These are phyloP conservation scores for Collybia mongolica DNA, from an alignment of 768 basidiomycete species.

Conservation along the genomic window DNA sequence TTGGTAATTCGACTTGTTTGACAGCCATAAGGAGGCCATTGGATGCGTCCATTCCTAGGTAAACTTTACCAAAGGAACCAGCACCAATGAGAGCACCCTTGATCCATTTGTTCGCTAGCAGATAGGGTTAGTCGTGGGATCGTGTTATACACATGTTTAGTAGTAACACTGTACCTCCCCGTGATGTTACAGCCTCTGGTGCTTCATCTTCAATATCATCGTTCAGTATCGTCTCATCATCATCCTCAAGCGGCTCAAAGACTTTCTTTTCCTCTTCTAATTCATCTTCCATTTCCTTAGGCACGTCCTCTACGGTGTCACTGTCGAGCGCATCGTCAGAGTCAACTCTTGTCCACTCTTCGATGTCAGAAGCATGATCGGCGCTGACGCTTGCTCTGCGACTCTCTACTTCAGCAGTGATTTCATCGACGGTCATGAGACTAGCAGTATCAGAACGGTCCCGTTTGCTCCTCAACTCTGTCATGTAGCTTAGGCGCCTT, in stretches of 20 bases:
- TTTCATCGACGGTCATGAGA: conserved; percentile 94
- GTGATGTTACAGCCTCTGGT: conserved; percentile 50
- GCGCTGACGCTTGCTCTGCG: conserved; percentile 51
- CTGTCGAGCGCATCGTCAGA: conserved; percentile 40
- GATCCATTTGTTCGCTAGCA: conserved; percentile 88
- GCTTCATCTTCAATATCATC: conserved; percentile 43
- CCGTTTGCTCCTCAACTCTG: conserved; percentile 76
- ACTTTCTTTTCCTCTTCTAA: conserved; percentile 48
- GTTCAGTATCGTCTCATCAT: conserved; percentile 39
- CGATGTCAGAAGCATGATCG: conserved; percentile 43
- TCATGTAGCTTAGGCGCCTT: conserved; percentile 78
- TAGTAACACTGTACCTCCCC: conserved; percentile 41
- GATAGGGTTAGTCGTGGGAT: not conserved
- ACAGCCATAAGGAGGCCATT: conserved; percentile 94
- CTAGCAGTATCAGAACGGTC: conserved; percentile 89
- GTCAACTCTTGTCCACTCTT: conserved; percentile 78
- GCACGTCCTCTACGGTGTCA: conserved; percentile 37
- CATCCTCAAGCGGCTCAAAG: conserved; percentile 41
- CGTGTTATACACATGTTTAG: too few species aligned
- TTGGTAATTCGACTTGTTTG: conserved; percentile 93
- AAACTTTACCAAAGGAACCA: conserved; percentile 94
- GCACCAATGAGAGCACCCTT: conserved; percentile 95
- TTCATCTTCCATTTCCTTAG: conserved; percentile 48
- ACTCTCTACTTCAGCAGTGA: conserved; percentile 92
- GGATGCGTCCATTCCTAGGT: conserved; percentile 92